These are phyloP conservation scores for Trichoderma brevicompactum DNA, from an alignment of 2,329 filamentous ascomycete species.

Conservation along the genomic window DNA sequence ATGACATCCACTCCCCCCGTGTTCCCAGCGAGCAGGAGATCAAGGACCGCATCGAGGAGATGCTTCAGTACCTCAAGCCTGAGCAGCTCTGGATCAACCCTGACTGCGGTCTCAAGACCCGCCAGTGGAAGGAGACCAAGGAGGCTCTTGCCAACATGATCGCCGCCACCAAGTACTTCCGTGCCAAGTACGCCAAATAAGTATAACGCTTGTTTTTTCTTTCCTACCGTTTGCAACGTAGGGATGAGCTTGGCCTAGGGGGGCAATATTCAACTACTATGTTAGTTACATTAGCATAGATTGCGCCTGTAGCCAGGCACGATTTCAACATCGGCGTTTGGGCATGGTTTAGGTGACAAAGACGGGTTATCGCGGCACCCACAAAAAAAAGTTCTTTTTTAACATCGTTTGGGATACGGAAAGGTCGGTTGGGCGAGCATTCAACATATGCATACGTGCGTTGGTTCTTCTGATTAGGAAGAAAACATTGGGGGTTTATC, in stretches of 20 bases:
- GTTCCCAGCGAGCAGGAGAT: slow-evolving; percentile 97
- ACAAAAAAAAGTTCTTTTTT: slow-evolving; percentile 43
- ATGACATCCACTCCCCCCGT: slow-evolving; percentile 99
- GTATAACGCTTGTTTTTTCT: slow-evolving; percentile 33
- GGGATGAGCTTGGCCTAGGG: slow-evolving; percentile 29
- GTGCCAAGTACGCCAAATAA: slow-evolving; percentile 79
- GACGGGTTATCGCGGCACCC: slow-evolving; percentile 40
- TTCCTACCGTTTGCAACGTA: slow-evolving; percentile 30
- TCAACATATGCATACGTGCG: slow-evolving; percentile 47
- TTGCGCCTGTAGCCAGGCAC: slow-evolving; percentile 50
- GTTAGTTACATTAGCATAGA: slow-evolving; percentile 38
- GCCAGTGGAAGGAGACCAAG: slow-evolving; percentile 99
- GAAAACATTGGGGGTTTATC: slow-evolving; percentile 34
- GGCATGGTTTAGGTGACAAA: slow-evolving; percentile 44
- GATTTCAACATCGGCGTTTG: slow-evolving; percentile 65
- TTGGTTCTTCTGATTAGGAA: slow-evolving; percentile 43
- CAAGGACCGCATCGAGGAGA: slow-evolving; percentile 96
- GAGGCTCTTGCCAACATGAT: slow-evolving; percentile 95
- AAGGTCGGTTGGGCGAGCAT: slow-evolving; percentile 43
- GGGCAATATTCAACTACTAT: slow-evolving; percentile 40
- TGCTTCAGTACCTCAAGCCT: slow-evolving; percentile 95
- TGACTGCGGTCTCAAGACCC: slow-evolving; percentile 98
- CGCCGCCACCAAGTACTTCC: slow-evolving; percentile 96
- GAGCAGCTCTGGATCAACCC: slow-evolving; percentile 99
- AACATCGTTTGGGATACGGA: slow-evolving; percentile 28